These are phyloP conservation scores for Syncephalastrum racemosum DNA, from an alignment of 371 early-diverging fungal genomes.

Conservation along the genomic window DNA sequence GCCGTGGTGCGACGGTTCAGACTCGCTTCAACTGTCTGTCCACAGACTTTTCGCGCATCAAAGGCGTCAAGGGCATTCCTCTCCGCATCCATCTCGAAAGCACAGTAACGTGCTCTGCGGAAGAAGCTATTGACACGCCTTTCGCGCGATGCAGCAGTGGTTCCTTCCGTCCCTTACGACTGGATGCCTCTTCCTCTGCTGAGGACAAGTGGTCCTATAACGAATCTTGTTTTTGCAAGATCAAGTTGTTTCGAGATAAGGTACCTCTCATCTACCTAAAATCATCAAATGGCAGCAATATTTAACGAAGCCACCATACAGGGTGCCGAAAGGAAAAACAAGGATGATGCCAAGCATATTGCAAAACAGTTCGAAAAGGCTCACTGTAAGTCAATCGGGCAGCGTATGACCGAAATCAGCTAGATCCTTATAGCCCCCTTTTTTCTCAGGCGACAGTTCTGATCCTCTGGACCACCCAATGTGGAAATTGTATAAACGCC, in stretches of 20 bases:
- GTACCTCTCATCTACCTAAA: constrained; percentile 11
- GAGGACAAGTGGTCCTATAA: not conserved
- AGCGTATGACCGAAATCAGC: constrained; percentile 1
- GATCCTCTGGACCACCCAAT: constrained; percentile 20
- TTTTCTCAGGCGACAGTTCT: constrained; percentile 13
- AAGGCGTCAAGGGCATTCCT: constrained; percentile 75
- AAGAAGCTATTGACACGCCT: constrained; percentile 39
- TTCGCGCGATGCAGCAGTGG: too few species aligned
- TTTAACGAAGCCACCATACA: constrained; percentile 1
- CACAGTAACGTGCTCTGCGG: not conserved
- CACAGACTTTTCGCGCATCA: constrained; percentile 71
- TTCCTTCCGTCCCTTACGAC: too few species aligned
- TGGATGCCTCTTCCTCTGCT: too few species aligned
- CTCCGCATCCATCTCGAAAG: constrained; percentile 62
- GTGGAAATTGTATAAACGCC: constrained; percentile 36
- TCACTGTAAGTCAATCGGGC: constrained; percentile 7
- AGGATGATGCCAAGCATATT: constrained; percentile 66
- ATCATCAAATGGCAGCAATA: too few species aligned
- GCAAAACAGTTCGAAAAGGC: constrained; percentile 22
- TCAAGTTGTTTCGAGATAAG: constrained; percentile 72
- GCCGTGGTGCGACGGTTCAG: constrained; percentile 57
- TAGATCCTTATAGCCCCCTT: not conserved
- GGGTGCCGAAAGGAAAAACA: constrained; percentile 70
- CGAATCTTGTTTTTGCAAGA: constrained; percentile 37
- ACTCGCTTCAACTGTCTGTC: constrained; percentile 69